Conservation (phyloP, 2,329 filamentous ascomycete species). For the Colletotrichum sp. region DNA sequence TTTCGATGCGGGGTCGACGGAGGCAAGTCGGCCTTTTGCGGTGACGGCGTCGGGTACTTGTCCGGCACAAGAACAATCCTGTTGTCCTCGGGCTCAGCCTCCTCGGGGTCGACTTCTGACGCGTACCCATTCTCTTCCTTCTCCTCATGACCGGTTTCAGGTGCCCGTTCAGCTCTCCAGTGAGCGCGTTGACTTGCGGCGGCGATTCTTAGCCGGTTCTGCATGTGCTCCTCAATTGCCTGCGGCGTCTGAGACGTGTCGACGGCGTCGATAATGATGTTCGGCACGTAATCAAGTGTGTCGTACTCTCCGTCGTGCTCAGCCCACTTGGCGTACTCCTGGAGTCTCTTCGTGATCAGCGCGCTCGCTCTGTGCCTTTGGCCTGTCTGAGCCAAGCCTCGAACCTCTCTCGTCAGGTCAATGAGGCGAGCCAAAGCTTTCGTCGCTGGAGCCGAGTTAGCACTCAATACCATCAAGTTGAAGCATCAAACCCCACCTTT, state of each 20-base stretch:
- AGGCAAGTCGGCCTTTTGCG: not conserved
- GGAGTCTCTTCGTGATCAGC: conserved; percentile 38
- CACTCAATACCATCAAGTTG: too few species aligned
- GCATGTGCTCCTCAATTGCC: conserved; percentile 38
- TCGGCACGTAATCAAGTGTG: conserved; percentile 38
- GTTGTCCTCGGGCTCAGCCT: conserved; percentile 15
- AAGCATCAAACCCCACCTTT: conserved; percentile 31
- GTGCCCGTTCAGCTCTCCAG: conserved; percentile 27
- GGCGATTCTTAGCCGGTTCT: conserved; percentile 37
- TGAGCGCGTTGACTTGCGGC: conserved; percentile 41
- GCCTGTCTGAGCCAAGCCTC: conserved; percentile 39
- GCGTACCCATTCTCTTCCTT: not conserved
- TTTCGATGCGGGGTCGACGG: not conserved
- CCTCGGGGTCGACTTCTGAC: conserved; percentile 7
- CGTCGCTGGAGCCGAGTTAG: conserved; percentile 38
- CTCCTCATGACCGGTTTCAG: not conserved
- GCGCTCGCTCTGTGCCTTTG: conserved; percentile 32
- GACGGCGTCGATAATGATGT: conserved; percentile 41
- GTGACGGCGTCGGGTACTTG: conserved; percentile 10
- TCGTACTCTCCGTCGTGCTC: conserved; percentile 43
- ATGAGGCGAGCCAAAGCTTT: conserved; percentile 41
- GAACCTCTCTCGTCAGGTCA: conserved; percentile 40
- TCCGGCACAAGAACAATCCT: conserved; percentile 16
- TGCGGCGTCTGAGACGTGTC: conserved; percentile 31
- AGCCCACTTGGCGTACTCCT: conserved; percentile 43